These are phyloP conservation scores for Naganishia albida DNA, from an alignment of 1,284 basidiomycete genomes.

Conservation along the genomic window DNA sequence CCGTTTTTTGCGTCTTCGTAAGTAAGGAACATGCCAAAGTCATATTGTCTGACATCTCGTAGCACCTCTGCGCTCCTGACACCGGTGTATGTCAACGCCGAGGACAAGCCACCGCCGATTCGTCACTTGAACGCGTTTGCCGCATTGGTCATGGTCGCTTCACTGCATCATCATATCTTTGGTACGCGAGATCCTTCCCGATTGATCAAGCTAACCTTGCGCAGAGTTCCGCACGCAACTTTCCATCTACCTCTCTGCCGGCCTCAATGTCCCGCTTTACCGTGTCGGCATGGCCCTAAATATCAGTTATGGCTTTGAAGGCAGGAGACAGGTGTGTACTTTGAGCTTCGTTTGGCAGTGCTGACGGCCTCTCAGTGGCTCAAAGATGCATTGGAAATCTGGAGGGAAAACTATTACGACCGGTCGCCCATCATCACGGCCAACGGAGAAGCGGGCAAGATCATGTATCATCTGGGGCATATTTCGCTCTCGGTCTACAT, in stretches of 20 bases:
- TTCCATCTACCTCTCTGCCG: constrained; percentile 30
- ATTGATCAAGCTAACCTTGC: not conserved
- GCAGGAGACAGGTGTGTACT: constrained; percentile 34
- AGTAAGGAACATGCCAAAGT: constrained; percentile 1
- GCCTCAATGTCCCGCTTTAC: constrained; percentile 29
- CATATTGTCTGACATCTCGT: not conserved
- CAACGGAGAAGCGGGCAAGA: constrained; percentile 27
- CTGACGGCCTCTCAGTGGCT: constrained; percentile 33
- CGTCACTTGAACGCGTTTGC: constrained; percentile 35
- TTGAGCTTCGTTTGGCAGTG: not conserved
- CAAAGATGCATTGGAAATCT: constrained; percentile 35
- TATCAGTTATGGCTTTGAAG: constrained; percentile 35
- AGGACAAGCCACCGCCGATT: constrained; percentile 25
- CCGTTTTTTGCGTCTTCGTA: constrained; percentile 37
- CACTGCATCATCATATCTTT: constrained; percentile 38
- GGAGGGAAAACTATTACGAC: constrained; percentile 35
- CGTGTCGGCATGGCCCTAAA: constrained; percentile 28
- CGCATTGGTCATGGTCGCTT: constrained; percentile 33
- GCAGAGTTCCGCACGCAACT: constrained; percentile 38
- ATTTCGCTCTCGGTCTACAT: constrained; percentile 35
- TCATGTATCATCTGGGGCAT: constrained; percentile 38
- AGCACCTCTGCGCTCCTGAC: constrained; percentile 17
- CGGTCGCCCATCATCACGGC: constrained; percentile 10
- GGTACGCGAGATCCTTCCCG: not conserved
- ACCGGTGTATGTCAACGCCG: constrained; percentile 26